Conservation (phyloP, 495 filamentous ascomycete genomes). For the Xylaria scruposa region DNA sequence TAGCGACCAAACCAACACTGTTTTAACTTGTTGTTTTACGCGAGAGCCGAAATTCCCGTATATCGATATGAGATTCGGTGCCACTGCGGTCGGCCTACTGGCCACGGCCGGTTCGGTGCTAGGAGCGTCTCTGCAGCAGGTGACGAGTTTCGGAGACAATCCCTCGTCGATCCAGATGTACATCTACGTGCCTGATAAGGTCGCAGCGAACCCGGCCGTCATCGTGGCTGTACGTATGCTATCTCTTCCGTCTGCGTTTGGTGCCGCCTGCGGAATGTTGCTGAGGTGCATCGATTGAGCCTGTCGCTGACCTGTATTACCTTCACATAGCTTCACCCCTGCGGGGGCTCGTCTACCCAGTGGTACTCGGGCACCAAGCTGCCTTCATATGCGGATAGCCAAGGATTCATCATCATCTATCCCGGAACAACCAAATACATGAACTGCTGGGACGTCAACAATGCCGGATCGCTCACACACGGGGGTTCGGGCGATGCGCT, state of each 20-base stretch:
- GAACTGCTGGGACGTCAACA: slow-evolving; percentile 65
- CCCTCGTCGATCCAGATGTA: slow-evolving; percentile 47
- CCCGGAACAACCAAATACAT: slow-evolving; percentile 52
- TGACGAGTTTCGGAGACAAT: slow-evolving; percentile 49
- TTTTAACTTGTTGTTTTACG: not conserved
- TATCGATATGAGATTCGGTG: slow-evolving; percentile 10
- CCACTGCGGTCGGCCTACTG: not conserved
- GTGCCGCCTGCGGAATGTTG: not conserved
- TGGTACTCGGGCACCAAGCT: slow-evolving; percentile 47
- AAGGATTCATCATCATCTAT: slow-evolving; percentile 64
- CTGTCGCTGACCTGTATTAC: not conserved
- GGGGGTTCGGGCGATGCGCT: slow-evolving; percentile 58
- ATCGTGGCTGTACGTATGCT: slow-evolving; percentile 29
- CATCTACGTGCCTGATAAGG: slow-evolving; percentile 49
- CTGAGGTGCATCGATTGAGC: not conserved
- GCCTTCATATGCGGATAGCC: slow-evolving; percentile 49
- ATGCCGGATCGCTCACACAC: slow-evolving; percentile 55
- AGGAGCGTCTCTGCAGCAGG: slow-evolving; percentile 45
- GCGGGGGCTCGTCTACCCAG: slow-evolving; percentile 41
- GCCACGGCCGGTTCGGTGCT: slow-evolving; percentile 19
- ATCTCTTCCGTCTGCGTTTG: not conserved
- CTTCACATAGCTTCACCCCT: slow-evolving; percentile 43
- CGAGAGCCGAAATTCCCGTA: not conserved
- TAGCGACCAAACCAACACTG: not conserved
- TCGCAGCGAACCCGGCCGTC: slow-evolving; percentile 42